Evolutionary conservation across 495 filamentous ascomycete species (phyloP).

Genomic region (Parathielavia hyrcaniae): DNA sequence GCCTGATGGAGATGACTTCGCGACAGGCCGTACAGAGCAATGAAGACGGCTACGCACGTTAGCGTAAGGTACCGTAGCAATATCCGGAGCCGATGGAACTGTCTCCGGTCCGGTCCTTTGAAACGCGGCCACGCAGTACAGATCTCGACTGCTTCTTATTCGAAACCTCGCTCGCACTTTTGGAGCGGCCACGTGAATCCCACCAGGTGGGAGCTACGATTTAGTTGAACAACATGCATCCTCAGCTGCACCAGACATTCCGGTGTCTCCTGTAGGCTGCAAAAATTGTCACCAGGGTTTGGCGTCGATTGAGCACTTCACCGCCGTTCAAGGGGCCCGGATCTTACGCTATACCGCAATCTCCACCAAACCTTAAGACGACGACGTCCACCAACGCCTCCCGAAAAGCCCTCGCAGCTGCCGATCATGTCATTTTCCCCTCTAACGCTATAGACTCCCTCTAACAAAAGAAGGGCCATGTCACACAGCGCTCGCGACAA

Average conservation of each 20-base stretch:
- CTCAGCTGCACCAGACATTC: no score
- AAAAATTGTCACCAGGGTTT: not conserved
- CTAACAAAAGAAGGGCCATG: no score
- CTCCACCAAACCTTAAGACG: conserved; percentile 12
- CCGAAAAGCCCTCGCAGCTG: no score
- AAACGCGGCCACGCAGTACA: no score
- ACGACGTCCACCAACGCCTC: conserved; percentile 1
- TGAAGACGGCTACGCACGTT: not conserved
- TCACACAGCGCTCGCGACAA: no score
- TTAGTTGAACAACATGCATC: no score
- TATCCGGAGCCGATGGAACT: not conserved
- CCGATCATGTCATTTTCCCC: no score
- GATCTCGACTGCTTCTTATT: not conserved
- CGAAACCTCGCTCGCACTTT: not conserved
- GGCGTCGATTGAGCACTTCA: not conserved
- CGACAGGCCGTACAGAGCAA: no score
- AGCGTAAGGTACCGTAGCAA: not conserved
- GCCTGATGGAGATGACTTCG: not conserved
- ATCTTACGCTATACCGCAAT: not conserved
- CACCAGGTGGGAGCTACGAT: no score
- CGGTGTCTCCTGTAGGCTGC: no score
- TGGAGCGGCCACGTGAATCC: no score
- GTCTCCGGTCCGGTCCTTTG: conserved; percentile 2
- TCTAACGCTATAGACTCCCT: no score
- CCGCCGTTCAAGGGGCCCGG: not conserved